phyloP scores from a whole-genome alignment of 768 basidiomycete genomes.

The Russula foetens region DNA sequence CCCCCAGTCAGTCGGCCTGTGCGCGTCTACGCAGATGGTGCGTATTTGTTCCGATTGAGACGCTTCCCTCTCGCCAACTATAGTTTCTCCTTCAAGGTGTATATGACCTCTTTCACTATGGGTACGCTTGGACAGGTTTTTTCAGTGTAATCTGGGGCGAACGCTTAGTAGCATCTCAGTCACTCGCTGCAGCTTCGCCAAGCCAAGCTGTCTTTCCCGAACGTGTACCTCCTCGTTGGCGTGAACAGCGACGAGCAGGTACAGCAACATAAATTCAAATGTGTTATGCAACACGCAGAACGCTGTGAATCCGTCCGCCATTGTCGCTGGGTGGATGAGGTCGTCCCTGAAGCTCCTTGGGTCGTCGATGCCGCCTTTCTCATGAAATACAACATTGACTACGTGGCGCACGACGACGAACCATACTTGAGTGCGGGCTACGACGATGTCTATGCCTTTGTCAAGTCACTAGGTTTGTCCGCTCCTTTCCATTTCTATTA shows the following conservation, averaged over 20 bases:
- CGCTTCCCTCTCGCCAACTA: background rate
- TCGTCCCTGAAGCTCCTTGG: slow-evolving; percentile 90
- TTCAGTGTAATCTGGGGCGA: background rate
- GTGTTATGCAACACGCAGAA: slow-evolving; percentile 86
- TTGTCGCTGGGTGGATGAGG: slow-evolving; percentile 95
- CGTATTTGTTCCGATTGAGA: slow-evolving; percentile 23
- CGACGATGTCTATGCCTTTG: slow-evolving; percentile 79
- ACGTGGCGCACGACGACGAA: slow-evolving; percentile 93
- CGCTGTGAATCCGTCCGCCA: slow-evolving; percentile 91
- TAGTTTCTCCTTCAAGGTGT: slow-evolving; percentile 48
- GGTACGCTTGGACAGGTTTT: slow-evolving; percentile 40
- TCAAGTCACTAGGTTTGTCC: slow-evolving; percentile 67
- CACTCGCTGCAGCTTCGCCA: slow-evolving; percentile 95
- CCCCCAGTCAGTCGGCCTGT: slow-evolving; percentile 77
- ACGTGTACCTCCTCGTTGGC: slow-evolving; percentile 88
- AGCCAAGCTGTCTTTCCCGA: slow-evolving; percentile 88
- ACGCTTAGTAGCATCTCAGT: slow-evolving; percentile 34
- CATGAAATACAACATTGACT: slow-evolving; percentile 84
- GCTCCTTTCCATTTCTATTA: background rate
- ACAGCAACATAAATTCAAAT: slow-evolving; percentile 64
- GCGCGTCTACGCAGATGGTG: slow-evolving; percentile 91
- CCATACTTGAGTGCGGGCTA: slow-evolving; percentile 75
- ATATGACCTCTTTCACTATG: slow-evolving; percentile 96
- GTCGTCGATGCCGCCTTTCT: slow-evolving; percentile 75
- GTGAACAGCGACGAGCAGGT: slow-evolving; percentile 88